phyloP scores from a whole-genome alignment of 208 protist genomes.

The Crithidia sp. region DNA sequence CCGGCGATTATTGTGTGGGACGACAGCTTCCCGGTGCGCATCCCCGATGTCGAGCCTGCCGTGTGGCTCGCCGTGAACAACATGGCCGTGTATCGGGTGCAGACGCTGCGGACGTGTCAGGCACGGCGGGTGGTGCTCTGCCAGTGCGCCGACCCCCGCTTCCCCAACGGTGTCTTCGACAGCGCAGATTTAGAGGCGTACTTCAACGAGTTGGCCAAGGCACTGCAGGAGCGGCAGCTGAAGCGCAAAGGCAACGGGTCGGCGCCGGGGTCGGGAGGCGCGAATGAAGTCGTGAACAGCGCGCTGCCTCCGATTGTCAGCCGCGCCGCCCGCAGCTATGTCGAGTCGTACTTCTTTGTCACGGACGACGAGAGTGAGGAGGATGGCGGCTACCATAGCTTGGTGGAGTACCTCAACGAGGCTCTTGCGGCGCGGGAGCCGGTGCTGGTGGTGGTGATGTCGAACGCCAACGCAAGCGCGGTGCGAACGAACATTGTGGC shows the following conservation, averaged over 20 bases:
- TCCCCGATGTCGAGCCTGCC: slow-evolving; percentile 28
- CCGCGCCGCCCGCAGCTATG: slow-evolving; percentile 30
- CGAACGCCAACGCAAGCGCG: slow-evolving; percentile 23
- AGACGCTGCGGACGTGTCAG: slow-evolving; percentile 52
- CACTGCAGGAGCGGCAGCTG: slow-evolving; percentile 23
- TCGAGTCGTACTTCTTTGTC: slow-evolving; percentile 73
- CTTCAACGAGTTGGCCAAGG: slow-evolving; percentile 27
- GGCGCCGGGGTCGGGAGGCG: neutral
- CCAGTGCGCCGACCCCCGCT: slow-evolving; percentile 37
- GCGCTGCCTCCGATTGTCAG: slow-evolving; percentile 51
- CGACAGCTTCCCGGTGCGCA: slow-evolving; percentile 71
- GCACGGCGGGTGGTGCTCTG: slow-evolving; percentile 54
- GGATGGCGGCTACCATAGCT: slow-evolving; percentile 44
- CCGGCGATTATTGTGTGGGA: slow-evolving; percentile 74
- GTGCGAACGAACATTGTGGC: slow-evolving; percentile 52
- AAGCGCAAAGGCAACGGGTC: neutral
- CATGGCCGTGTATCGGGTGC: slow-evolving; percentile 47
- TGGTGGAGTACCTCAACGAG: slow-evolving; percentile 44
- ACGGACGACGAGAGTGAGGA: slow-evolving; percentile 36
- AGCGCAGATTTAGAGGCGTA: slow-evolving; percentile 39
- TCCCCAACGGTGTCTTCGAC: slow-evolving; percentile 38
- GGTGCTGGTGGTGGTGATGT: slow-evolving; percentile 57
- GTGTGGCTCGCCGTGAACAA: slow-evolving; percentile 63
- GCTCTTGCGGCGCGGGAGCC: slow-evolving; percentile 30
- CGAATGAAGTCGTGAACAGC: neutral